phyloP scores from a whole-genome alignment of 768 basidiomycete genomes.

The Psilocybe cubensis region DNA sequence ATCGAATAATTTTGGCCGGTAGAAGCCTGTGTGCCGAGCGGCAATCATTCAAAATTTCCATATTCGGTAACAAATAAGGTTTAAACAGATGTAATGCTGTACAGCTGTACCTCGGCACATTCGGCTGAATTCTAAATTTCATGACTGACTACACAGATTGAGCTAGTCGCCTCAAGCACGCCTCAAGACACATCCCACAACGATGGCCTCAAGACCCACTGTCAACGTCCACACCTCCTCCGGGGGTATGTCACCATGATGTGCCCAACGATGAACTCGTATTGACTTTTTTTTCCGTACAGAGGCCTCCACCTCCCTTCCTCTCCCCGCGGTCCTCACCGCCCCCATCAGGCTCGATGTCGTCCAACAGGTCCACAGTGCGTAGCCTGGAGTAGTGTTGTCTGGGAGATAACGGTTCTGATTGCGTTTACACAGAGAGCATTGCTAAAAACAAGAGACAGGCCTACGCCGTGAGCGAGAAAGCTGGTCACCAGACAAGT shows the following conservation, averaged over 20 bases:
- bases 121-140: neutral
- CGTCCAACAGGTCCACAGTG: slow-evolving; percentile 98
- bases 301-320: slow-evolving; percentile 55
- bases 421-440: slow-evolving; percentile 66
- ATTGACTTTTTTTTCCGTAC: neutral
- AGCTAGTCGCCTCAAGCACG: slow-evolving; percentile 6
- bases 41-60: too few species aligned
- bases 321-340: slow-evolving; percentile 94
- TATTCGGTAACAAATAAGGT: neutral
- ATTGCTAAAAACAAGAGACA: slow-evolving; percentile 98
- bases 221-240: slow-evolving; percentile 79
- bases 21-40: too few species aligned
- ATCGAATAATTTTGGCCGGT: too few species aligned
- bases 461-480: slow-evolving; percentile 94
- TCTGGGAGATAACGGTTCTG: slow-evolving; percentile 13
- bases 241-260: slow-evolving; percentile 59
- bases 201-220: slow-evolving; percentile 93
- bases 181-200: slow-evolving; percentile 41
- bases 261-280: neutral
- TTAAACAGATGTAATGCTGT: neutral
- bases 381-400: slow-evolving; percentile 37
- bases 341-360: slow-evolving; percentile 99
- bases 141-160: neutral
- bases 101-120: neutral
- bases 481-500: slow-evolving; percentile 98